Evolutionary conservation across 2,329 filamentous ascomycete species (phyloP), one percentile per base, ranked within the genome.

Genomic region (Colletotrichum chlorophyti): DNA sequence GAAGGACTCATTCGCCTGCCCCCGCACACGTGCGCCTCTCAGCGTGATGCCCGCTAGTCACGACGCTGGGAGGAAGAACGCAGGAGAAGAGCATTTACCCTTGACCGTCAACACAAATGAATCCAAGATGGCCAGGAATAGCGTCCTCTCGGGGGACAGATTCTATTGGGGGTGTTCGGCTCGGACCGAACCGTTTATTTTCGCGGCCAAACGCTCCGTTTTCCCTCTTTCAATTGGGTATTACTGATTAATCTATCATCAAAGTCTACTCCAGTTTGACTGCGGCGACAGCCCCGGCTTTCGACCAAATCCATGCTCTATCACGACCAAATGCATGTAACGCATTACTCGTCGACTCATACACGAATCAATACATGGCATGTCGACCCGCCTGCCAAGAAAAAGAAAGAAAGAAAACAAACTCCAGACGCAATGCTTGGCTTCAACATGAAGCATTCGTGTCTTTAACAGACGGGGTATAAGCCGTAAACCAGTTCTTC

Each of bases 401-500:
- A 27, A 53, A 43, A n/a, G n/a, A n/a, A n/a, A n/a, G n/a, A n/a
- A n/a, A n/a, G n/a, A n/a, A n/a, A 14, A 49, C 9, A 35, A 57
- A 55, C 51, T 38, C 52, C 52, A 19, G 45, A 40, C 38, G 37
- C 51, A 40, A 57, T 50, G 43, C 52, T 17, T 23, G 49, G 40
- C 52, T 41, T 34, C 34, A 55, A 32, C 27, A 17, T 31, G 43
- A 57, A 40, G 31, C 37, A 11, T 40, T 23, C 23, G 37, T 32
- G 32, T 45, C 53, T 35, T 34, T 41, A 27, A 21, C 27, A 55
- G 46, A 38, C 19, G 52, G 46, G 57, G 57, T 60, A 60, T 60
- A 49, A 43, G 26, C 52, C 57, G 45, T 50, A 24, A 49, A 31
- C 45, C 43, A 50, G 19, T 55, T 21, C 51, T 15, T 50, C 52